These are phyloP conservation scores for Tolypocladium capitatum DNA, from an alignment of 2,329 filamentous ascomycete species.

Conservation along the genomic window DNA sequence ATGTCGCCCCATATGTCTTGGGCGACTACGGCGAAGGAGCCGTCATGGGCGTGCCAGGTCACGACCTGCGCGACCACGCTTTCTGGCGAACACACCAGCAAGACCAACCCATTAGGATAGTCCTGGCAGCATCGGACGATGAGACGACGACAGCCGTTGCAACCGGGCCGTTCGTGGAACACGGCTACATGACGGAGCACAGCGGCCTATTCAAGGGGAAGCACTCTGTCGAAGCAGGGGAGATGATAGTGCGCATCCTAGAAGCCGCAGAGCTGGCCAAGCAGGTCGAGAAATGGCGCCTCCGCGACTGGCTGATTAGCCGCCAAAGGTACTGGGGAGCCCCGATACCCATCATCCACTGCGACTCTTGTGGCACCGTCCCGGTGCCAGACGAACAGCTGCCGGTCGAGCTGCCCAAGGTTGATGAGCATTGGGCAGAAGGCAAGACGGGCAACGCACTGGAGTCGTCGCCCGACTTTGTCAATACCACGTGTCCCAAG, in stretches of 20 bases:
- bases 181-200: conserved; percentile 54
- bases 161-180: conserved; percentile 45
- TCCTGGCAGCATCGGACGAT: conserved; percentile 41
- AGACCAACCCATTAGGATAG: conserved; percentile 46
- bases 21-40: conserved; percentile 78
- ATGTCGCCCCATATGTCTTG: conserved; percentile 72
- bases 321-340: conserved; percentile 89
- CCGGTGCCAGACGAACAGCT: conserved; percentile 65
- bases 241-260: conserved; percentile 45
- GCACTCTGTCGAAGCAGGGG: conserved; percentile 47
- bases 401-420: conserved; percentile 60
- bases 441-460: conserved; percentile 66
- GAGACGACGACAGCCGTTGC: conserved; percentile 28
- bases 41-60: conserved; percentile 83
- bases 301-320: conserved; percentile 83
- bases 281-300: conserved; percentile 59
- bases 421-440: conserved; percentile 54
- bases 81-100: conserved; percentile 66
- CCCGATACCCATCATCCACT: conserved; percentile 82
- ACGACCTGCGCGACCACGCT: conserved; percentile 63
- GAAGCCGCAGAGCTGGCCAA: conserved; percentile 44
- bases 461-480: conserved; percentile 57
- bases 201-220: conserved; percentile 54
- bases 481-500: conserved; percentile 61
- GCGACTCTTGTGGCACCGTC: conserved; percentile 60